Evolutionary conservation across 2,329 filamentous ascomycete species (phyloP), one percentile per base, ranked within the genome.

Genomic region (Diplodia sapinea): DNA sequence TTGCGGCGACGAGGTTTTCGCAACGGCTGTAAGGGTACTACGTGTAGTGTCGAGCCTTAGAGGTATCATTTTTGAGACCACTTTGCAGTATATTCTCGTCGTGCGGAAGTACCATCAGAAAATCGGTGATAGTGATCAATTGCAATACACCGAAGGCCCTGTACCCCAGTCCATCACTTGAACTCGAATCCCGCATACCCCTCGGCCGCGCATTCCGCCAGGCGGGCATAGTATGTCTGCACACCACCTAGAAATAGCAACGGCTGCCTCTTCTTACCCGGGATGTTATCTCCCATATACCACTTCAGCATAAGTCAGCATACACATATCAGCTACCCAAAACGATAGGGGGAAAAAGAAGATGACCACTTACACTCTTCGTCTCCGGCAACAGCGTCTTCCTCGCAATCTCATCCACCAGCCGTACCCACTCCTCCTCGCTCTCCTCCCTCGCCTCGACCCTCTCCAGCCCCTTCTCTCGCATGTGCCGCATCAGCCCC

Each of bases 211-310:
- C 66, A 56, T 15, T 74, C 70, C 2, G 69, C 68, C 11, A 76
- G 57, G 1, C 64, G 71, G 43, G 70, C 70, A 29, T 73, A 71
- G 49, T 75, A 76, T 12, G 52, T 68, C 1, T 72, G 72, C 12
- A 76, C 72, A 0, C 74, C 74, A 4, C 78, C 82, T 0, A 80
- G 66, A 67, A 82, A 88, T 57, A 82, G 82, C 9, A 87, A 74
- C 0, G 82, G 82, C 76, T 88, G 86, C 31, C 78, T 79, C 0
- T 79, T 71, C 76, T 88, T 87, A 0, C 82, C 85, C 0, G 86
- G 85, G 1, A 87, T 79, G 50, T 79, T 86, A 0, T 81, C 83
- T 2, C 87, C 86, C 82, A 87, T 85, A 69, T 86, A 88, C 23
- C 83, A 87, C 31, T 40, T 57, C 11, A 11, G 11, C 4, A 1